Evolutionary conservation across 352 stramenopile species (phyloP), one percentile per base, ranked within the genome.

Genomic region (Thalassiosira ordinaria): DNA sequence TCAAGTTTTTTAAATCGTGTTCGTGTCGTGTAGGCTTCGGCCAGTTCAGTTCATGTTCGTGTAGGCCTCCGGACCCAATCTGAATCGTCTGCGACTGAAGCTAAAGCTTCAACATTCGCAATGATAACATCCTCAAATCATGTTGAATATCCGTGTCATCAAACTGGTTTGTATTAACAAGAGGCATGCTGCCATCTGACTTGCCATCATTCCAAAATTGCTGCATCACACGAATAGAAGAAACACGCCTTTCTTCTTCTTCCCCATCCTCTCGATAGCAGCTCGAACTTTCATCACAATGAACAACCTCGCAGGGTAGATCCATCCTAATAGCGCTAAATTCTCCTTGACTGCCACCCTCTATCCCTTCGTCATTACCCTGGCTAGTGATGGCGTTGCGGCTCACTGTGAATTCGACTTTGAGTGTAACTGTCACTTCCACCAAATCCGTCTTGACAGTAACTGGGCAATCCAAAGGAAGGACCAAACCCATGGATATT

Each of bases 331-430:
- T 80, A 33, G 68, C 55, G 51, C 47, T 66, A 41, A 75, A 75
- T 47, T 68, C 68, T 33, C n/a, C 24, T 83, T 82, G 24, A 53
- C 75, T 60, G 82, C 79, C 61, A 52, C 14, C 53, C 31, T 53
- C 33, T 39, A 24, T 22, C 29, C 56, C 61, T 22, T 74, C 41
- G 16, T 64, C 61, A 35, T 14, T 78, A 18, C n/a, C 35, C 31
- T n/a, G 16, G 61, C 13, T 52, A 24, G 22, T 55, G 41, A 51
- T 37, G 13, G 29, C 46, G 14, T 16, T 13, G 22, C 60, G 51
- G 66, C 86, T 80, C 0, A 94, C 85, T 9, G 73, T 85, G 55
- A 94, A 90, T 66, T 94, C 89, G 2, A 94, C 62, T 39, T 85
- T 78, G 22, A 85, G 85, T 14, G 49, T 67, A 13, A 91, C 68